Percentiles rank a stretch among this genome's conserved stretches.
phyloP scores from a whole-genome alignment of 2,329 filamentous ascomycete genomes.

The Fusarium staphyleae region DNA sequence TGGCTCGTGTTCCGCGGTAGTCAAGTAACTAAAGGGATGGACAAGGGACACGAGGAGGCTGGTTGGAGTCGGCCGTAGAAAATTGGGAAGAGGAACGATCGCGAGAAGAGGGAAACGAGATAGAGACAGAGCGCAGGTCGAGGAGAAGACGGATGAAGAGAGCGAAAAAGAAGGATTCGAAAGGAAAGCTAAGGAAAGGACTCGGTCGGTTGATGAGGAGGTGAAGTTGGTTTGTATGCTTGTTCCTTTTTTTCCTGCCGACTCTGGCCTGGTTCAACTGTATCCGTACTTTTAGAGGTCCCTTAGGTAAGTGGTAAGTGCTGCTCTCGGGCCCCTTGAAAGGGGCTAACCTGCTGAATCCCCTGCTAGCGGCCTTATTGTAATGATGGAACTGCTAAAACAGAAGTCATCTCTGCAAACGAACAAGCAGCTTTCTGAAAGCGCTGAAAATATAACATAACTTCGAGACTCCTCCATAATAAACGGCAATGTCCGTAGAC shows the following conservation, averaged over 20 bases:
- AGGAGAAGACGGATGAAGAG: constrained; percentile 20
- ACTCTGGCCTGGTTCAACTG: constrained; percentile 16
- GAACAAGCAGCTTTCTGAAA: constrained; percentile 12
- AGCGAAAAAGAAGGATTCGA: constrained; percentile 27
- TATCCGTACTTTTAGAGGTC: constrained; percentile 8
- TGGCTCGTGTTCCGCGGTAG: constrained; percentile 39
- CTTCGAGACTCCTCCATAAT: background rate
- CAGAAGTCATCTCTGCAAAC: constrained; percentile 19
- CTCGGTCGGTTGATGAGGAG: constrained; percentile 25
- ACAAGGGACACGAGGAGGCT: constrained; percentile 18
- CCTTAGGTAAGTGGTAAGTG: constrained; percentile 26
- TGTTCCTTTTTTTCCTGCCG: constrained; percentile 36
- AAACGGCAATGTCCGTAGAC: constrained; percentile 15
- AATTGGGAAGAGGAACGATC: constrained; percentile 19
- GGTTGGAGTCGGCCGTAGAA: constrained; percentile 20
- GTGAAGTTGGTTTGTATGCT: constrained; percentile 25
- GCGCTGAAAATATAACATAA: background rate
- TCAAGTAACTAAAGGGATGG: constrained; percentile 37
- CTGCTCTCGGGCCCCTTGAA: constrained; percentile 23
- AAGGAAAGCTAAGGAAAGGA: constrained; percentile 31
- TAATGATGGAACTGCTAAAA: constrained; percentile 6
- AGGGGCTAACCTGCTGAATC: constrained; percentile 29
- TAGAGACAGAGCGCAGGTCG: constrained; percentile 18
- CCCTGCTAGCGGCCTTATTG: constrained; percentile 28
- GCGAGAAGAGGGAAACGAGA: constrained; percentile 17